Evolutionary conservation across 164 flowering plant species (phyloP), one percentile per base, ranked within the genome.

Genomic region (Vitis riparia): DNA sequence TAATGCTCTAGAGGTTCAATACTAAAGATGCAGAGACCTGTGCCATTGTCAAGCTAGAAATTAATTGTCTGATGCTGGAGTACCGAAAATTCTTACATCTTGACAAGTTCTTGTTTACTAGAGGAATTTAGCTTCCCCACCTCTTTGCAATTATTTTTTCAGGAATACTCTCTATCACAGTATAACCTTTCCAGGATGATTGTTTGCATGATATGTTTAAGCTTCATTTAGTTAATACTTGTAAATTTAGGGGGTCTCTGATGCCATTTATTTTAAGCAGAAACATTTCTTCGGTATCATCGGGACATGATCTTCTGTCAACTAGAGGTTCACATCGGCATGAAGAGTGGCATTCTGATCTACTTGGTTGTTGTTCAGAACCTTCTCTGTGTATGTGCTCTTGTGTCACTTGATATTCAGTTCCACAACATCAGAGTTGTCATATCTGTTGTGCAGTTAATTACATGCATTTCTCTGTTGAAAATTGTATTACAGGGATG

Each of bases 341-440:
- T 75, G 94, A 88, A 55, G 97, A 91, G 51, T 95, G 99, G 99
- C 90, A 93, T 67, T 67, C 98, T 63, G 99, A 95, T 84, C 73
- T 95, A 63, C 95, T 95, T 55, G 98, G 85, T 61, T 95, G 99
- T 77, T 95, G 98, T 76, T 84, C 94, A 56, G 97, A 95, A 70
- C 99, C 98, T 70, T 76, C 51, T 68, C 76, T 93, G 49, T 93
- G 97, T 96, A 90, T 65, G 93, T 86, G 44, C 60, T 66, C 62
- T 72, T 23, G 16, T 16, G 48, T 47, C 60, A 51, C 71, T 32
- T 6, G 27, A 12, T 8, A 14, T 59, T 19, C 55, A 13, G 29
- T 57, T 50, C 29, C 14, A 12, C 13, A n/a, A 32, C n/a, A 71
- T 48, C 15, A 3, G 27, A 16, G 30, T 48, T 17, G n/a, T 11